Conservation (phyloP, 1,284 basidiomycete genomes). For the Stereum hirsutum region DNA sequence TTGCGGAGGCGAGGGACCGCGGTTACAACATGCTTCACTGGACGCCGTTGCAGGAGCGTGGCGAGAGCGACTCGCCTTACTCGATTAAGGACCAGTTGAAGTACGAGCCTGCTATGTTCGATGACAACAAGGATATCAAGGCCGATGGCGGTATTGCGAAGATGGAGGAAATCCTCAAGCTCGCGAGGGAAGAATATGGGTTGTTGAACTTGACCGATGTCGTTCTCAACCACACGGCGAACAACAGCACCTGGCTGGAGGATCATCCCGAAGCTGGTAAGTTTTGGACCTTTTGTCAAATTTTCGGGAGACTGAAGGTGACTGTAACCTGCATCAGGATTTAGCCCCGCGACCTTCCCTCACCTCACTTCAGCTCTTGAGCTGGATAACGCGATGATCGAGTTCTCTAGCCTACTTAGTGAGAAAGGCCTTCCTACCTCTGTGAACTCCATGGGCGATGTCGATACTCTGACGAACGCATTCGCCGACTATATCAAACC, state of each 20-base stretch:
- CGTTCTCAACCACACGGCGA: constrained; percentile 92
- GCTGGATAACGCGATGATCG: constrained; percentile 76
- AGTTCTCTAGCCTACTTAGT: constrained; percentile 64
- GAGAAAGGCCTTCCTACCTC: constrained; percentile 64
- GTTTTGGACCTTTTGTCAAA: no score
- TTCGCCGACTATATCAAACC: constrained; percentile 55
- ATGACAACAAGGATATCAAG: constrained; percentile 28
- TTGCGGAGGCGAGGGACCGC: constrained; percentile 74
- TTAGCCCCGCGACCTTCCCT: constrained; percentile 82
- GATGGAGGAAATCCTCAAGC: constrained; percentile 53
- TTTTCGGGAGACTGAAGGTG: no score
- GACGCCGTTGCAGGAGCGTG: constrained; percentile 86
- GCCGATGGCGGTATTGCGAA: constrained; percentile 44
- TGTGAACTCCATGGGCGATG: constrained; percentile 57
- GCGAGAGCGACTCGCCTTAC: constrained; percentile 84
- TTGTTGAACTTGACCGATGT: constrained; percentile 86
- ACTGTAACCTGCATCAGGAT: constrained; percentile 46
- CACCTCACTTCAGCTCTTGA: constrained; percentile 85
- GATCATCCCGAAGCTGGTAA: constrained; percentile 90
- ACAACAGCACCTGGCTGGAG: constrained; percentile 85
- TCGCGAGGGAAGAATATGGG: constrained; percentile 79
- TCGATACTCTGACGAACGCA: constrained; percentile 55
- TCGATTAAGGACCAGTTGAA: constrained; percentile 80
- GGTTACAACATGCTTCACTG: constrained; percentile 97
- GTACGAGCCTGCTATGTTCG: constrained; percentile 73